Base-by-base conservation (phyloP, 2,329 filamentous ascomycete genomes). In the Paraphoma chrysanthemicola region DNA sequence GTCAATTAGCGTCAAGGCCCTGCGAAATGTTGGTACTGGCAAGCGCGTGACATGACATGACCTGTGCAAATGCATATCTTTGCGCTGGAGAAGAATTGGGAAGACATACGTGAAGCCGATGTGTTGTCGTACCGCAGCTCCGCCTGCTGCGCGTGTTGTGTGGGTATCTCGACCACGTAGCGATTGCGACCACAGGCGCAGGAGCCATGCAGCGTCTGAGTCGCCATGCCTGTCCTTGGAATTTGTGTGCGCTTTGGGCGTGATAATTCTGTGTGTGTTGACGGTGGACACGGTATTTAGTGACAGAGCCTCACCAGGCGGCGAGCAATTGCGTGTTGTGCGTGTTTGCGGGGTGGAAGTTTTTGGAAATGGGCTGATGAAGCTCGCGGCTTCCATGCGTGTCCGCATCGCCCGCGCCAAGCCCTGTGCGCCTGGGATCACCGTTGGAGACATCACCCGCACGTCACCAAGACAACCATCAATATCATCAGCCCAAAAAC, bases 101-200 rank as follows among this genome's bases (percentile, higher is more conserved):
- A 31, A 16, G 47, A 85, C 91, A 78, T 86, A 96, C 93, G 87
- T 68, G 91, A 90, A 39, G 83, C 80, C 53, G 83, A 81, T 56
- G 86, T 85, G 38, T 88, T 87, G 76, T 92, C 89, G 73, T 96
- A 95, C 51, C 67, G 64, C 54, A 77, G 42, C 53, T 77, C 73
- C 60, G 92, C 85, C 18, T 96, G 86, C 64, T 88, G 84, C 14
- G 88, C 87, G 48, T 83, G 78, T 33, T 86, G 79, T 39, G 80
- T 77, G 41, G 92, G 92, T 23, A 94, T 83, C 44, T 86, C 79
- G 64, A 97, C 87, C 55, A 88, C 83, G 78, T 96, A 97, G 71
- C 88, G 85, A 71, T 95, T 96, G 59, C 93, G 87, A 54, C 93
- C 92, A 76, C 93, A 97, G 51, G 90, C 88, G 80, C 93, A 97